Percentiles rank a stretch among this genome's conserved stretches.
These are phyloP conservation scores for Polytolypa hystricis DNA, from an alignment of 2,329 filamentous ascomycete species.

Conservation along the genomic window DNA sequence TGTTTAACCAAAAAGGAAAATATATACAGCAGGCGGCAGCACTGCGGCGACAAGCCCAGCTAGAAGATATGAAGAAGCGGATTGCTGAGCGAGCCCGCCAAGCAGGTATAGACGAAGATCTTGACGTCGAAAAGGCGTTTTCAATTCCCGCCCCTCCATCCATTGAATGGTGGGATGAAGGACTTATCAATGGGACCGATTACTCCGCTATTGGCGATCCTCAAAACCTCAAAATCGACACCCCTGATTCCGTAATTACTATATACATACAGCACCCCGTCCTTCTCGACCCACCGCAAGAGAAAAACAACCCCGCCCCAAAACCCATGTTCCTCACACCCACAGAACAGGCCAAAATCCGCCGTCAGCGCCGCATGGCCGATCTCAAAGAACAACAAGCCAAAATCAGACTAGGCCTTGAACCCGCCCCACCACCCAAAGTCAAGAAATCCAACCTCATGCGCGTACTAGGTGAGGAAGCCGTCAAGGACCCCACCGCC, in stretches of 20 bases:
- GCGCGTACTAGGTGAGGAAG: slow-evolving; percentile 85
- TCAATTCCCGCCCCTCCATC: slow-evolving; percentile 72
- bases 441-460: slow-evolving; percentile 97
- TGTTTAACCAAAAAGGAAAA: slow-evolving; percentile 94
- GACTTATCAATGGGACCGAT: slow-evolving; percentile 60
- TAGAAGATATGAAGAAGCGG: slow-evolving; percentile 89
- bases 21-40: slow-evolving; percentile 92
- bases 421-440: slow-evolving; percentile 84
- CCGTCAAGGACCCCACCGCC: slow-evolving; percentile 91
- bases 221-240: slow-evolving; percentile 59
- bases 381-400: slow-evolving; percentile 93
- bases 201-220: slow-evolving; percentile 61
- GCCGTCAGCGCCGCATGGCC: slow-evolving; percentile 79
- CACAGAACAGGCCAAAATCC: slow-evolving; percentile 83
- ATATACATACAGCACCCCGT: slow-evolving; percentile 89
- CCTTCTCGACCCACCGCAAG: slow-evolving; percentile 79
- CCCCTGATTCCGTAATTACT: slow-evolving; percentile 77
- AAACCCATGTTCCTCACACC: slow-evolving; percentile 89
- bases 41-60: slow-evolving; percentile 69
- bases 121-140: slow-evolving; percentile 82
- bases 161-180: slow-evolving; percentile 97
- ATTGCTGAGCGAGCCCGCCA: slow-evolving; percentile 81
- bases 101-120: slow-evolving; percentile 85
- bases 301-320: slow-evolving; percentile 63
- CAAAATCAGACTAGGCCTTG: slow-evolving; percentile 82